Conservation (phyloP, 1,284 basidiomycete species). For the Stereum hirsutum region DNA sequence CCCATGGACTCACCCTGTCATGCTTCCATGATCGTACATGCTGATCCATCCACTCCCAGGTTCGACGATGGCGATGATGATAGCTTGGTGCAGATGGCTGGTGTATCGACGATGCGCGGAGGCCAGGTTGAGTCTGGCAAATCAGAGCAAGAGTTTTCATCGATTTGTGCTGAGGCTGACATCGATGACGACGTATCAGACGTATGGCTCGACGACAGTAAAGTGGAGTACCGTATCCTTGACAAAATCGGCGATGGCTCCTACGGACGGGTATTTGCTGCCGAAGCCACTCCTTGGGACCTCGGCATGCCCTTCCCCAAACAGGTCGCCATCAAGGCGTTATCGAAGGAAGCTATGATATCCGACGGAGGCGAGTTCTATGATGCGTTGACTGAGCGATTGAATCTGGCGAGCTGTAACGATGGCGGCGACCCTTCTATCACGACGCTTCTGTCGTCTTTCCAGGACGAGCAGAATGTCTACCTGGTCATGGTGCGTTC, state of each 20-base stretch:
- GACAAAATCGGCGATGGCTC: neutral
- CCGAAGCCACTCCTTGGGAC: neutral
- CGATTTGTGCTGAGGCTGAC: too few relatives aligned
- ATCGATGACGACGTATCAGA: too few relatives aligned
- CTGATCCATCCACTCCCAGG: too few relatives aligned
- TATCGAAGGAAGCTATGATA: conserved; percentile 14
- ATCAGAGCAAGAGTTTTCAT: too few relatives aligned
- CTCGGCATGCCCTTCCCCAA: neutral
- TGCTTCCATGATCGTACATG: too few relatives aligned
- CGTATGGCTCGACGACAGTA: neutral
- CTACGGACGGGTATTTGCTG: neutral
- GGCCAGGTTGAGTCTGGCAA: too few relatives aligned
- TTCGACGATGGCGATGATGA: too few relatives aligned
- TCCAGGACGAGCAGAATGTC: conserved; percentile 13
- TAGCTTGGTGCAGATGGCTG: too few relatives aligned
- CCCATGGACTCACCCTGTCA: too few relatives aligned
- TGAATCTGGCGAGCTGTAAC: conserved; percentile 4
- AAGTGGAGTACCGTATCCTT: neutral
- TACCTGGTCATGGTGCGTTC: conserved; percentile 18
- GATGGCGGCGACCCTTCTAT: conserved; percentile 2
- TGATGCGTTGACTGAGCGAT: neutral
- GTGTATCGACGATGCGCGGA: too few relatives aligned
- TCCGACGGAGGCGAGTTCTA: conserved; percentile 1
- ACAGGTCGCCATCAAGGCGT: conserved; percentile 15
- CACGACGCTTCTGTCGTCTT: conserved; percentile 11